phyloP scores from a whole-genome alignment of 148 eudicot genomes.

The Chenopodium quinoa region DNA sequence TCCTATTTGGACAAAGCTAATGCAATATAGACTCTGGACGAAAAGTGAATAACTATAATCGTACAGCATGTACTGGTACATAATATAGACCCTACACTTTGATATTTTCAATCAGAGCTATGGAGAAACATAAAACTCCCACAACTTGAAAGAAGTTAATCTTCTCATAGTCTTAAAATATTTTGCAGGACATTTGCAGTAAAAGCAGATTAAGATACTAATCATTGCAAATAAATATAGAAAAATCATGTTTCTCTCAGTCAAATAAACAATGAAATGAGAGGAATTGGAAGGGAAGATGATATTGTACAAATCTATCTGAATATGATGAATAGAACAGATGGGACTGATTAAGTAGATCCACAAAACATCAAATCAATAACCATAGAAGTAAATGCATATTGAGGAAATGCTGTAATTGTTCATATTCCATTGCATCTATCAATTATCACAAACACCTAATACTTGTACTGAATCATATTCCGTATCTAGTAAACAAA shows the following conservation, averaged over 20 bases:
- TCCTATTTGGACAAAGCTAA: neutral
- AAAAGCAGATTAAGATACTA: neutral
- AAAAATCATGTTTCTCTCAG: neutral
- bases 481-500: constrained; percentile 58
- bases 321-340: neutral
- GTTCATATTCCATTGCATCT: neutral
- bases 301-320: neutral
- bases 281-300: neutral
- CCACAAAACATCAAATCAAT: constrained; percentile 15
- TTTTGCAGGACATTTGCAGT: neutral
- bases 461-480: constrained; percentile 9
- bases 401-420: neutral
- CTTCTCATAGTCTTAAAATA: neutral
- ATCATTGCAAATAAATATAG: neutral
- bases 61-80: too few species aligned
- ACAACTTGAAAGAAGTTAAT: neutral
- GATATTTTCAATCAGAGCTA: neutral
- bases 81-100: neutral
- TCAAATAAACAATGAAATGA: neutral
- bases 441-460: constrained; percentile 25
- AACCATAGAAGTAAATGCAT: constrained; percentile 12
- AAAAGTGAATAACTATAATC: too few species aligned
- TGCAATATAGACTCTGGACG: too few species aligned
- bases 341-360: neutral
- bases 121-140: neutral